Evolutionary conservation across 257 asterid genomes (phyloP).

Genomic region (Nyctanthes arbortristis): DNA sequence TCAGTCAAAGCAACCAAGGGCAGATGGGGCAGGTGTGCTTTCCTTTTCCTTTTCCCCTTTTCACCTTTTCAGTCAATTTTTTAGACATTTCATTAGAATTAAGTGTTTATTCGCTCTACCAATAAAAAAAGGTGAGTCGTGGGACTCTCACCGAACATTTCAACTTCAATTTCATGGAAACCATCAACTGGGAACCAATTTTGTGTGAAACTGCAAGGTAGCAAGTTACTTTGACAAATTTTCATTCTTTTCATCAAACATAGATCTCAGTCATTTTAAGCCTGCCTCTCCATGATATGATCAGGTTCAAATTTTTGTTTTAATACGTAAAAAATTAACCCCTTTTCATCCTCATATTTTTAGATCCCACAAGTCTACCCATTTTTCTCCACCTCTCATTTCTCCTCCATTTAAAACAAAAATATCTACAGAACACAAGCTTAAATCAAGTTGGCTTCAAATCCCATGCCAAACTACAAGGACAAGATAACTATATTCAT

Average conservation of each 20-base stretch:
- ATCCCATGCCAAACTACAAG: not conserved
- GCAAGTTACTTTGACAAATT: not conserved
- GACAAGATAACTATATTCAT: not conserved
- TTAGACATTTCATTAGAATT: not conserved
- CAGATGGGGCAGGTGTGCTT: not conserved
- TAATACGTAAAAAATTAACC: no score
- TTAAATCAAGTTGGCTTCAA: not conserved
- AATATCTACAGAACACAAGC: no score
- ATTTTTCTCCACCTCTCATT: no score
- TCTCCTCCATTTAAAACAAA: no score
- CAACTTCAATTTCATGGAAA: not conserved
- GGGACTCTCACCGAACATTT: not conserved
- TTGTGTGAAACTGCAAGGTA: not conserved
- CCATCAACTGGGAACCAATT: not conserved
- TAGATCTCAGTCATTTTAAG: no score
- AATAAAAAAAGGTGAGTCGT: not conserved
- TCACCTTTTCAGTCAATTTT: not conserved
- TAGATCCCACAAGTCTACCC: no score
- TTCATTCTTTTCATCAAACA: no score
- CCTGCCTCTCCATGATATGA: no score
- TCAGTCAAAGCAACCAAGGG: not conserved
- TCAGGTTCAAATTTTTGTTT: no score
- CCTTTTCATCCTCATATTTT: no score
- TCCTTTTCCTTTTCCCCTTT: not conserved
- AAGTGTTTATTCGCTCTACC: not conserved